These are phyloP conservation scores for Wallacemonas sp. DNA, from an alignment of 208 protist genomes.

Conservation along the genomic window DNA sequence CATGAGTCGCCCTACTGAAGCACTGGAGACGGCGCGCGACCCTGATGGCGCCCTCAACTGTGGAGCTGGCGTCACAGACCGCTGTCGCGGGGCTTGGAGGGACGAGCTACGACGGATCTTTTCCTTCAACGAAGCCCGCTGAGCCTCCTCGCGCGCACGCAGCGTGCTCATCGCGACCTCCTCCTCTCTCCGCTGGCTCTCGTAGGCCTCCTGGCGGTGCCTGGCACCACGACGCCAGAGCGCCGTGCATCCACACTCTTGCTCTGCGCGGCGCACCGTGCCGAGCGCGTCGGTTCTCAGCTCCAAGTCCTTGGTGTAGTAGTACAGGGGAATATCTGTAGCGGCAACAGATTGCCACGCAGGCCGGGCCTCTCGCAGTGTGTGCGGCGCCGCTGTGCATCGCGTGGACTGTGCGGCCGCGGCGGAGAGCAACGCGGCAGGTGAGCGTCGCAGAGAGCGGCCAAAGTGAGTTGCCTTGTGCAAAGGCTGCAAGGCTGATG, in stretches of 20 bases:
- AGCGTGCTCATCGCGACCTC: neutral
- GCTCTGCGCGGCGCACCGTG: conserved; percentile 20
- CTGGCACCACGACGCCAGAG: conserved; percentile 48
- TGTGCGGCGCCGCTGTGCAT: neutral
- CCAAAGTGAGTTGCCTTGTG: conserved; percentile 29
- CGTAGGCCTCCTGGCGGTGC: conserved; percentile 10
- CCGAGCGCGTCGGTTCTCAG: conserved; percentile 21
- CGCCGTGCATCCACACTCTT: conserved; percentile 55
- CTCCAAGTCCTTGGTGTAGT: conserved; percentile 52
- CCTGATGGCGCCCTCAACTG: neutral
- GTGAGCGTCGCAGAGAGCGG: conserved; percentile 1
- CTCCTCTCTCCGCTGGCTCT: neutral
- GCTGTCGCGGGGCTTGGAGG: neutral
- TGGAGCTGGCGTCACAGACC: no score
- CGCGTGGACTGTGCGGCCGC: neutral
- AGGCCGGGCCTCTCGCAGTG: conserved; percentile 20
- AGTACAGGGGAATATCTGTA: conserved; percentile 49
- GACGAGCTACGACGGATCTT: neutral
- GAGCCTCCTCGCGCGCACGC: neutral
- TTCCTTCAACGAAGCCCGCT: neutral
- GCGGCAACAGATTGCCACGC: conserved; percentile 61
- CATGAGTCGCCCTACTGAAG: no score
- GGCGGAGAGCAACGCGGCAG: neutral
- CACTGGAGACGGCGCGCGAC: no score
- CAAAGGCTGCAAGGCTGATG: conserved; percentile 30